Evolutionary conservation across 2,329 filamentous ascomycete species (phyloP).

Genomic region (Fusarium sp.): DNA sequence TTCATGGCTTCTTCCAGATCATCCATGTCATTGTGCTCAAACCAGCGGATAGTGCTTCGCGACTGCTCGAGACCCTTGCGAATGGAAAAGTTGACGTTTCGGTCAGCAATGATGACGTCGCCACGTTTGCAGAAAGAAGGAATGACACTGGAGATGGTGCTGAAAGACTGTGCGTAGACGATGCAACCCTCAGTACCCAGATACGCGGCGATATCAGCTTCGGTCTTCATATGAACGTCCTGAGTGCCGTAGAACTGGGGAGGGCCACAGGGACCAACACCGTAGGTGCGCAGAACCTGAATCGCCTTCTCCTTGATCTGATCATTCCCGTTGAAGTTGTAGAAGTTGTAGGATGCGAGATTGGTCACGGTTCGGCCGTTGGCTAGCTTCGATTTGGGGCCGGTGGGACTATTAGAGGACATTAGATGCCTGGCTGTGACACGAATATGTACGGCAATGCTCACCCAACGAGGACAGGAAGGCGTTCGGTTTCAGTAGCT

Average conservation of each 20-base stretch:
- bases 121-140: slow-evolving; percentile 97
- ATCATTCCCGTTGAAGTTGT: slow-evolving; percentile 95
- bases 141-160: slow-evolving; percentile 95
- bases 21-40: slow-evolving; percentile 94
- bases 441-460: slow-evolving; percentile 2
- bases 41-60: slow-evolving; percentile 91
- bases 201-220: slow-evolving; percentile 91
- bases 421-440: slow-evolving; percentile 8
- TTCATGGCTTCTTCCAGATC: slow-evolving; percentile 88
- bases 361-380: slow-evolving; percentile 93
- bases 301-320: slow-evolving; percentile 95
- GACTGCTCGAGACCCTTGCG: slow-evolving; percentile 95
- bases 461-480: slow-evolving; percentile 89
- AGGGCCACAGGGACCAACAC: slow-evolving; percentile 94
- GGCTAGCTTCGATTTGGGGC: slow-evolving; percentile 87
- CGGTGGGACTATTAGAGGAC: slow-evolving; percentile 67
- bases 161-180: slow-evolving; percentile 95
- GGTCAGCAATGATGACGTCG: slow-evolving; percentile 96
- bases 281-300: slow-evolving; percentile 91
- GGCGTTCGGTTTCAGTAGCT: slow-evolving; percentile 82
- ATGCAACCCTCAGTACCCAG: slow-evolving; percentile 90
- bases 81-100: slow-evolving; percentile 91
- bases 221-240: slow-evolving; percentile 97
- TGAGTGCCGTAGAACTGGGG: slow-evolving; percentile 99
- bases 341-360: slow-evolving; percentile 95